Conservation (phyloP, 106 monocot species). For the Allium sativum region DNA sequence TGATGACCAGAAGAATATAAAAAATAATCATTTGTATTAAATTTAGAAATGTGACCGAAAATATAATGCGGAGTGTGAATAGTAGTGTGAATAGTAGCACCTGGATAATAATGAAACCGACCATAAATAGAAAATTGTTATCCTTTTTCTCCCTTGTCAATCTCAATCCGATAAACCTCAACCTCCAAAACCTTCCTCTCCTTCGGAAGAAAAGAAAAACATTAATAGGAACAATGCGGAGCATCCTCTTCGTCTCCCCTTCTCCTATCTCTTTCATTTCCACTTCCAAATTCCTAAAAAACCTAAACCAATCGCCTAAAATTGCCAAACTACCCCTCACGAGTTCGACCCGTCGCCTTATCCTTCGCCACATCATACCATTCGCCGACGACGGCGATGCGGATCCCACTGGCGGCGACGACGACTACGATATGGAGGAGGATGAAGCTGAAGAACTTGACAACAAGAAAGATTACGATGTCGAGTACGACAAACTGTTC, state of each 20-base stretch:
- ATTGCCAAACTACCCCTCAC: background rate
- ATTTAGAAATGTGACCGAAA: no score
- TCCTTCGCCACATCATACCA: constrained; percentile 7
- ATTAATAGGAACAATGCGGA: constrained; percentile 1
- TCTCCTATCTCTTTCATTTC: constrained; percentile 6
- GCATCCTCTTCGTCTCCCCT: constrained; percentile 2
- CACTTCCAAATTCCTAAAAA: constrained; percentile 10
- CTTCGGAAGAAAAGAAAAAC: background rate
- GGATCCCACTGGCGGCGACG: constrained; percentile 45
- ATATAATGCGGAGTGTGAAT: no score
- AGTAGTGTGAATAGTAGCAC: no score
- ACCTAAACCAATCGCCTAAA: background rate
- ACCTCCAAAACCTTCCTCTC: background rate
- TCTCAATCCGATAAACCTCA: no score
- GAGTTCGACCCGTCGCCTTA: background rate
- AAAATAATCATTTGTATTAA: no score
- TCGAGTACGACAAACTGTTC: constrained; percentile 80
- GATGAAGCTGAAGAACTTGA: constrained; percentile 89
- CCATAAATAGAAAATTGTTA: no score
- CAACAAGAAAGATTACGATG: constrained; percentile 98
- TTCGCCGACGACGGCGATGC: constrained; percentile 59
- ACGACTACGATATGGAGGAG: constrained; percentile 56
- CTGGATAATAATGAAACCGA: no score
- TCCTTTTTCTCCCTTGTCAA: no score
- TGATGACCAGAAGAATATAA: no score